Conservation (phyloP, 371 early-diverging fungal genomes). For the Mortierella sp. region DNA sequence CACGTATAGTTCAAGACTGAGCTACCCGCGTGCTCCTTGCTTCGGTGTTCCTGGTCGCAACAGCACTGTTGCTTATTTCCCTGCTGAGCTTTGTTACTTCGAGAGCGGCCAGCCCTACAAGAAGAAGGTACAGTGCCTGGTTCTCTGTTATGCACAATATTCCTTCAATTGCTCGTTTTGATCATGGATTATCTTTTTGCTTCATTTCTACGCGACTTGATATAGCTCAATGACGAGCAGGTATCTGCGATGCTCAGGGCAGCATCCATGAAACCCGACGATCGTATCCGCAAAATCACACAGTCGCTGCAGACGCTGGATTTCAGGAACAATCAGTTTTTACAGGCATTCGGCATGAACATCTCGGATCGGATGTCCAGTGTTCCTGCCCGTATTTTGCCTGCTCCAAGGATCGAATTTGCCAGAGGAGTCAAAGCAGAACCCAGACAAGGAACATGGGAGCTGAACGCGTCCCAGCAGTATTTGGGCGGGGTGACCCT, state of each 20-base stretch:
- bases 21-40: constrained; percentile 82
- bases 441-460: constrained; percentile 79
- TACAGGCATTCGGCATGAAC: constrained; percentile 57
- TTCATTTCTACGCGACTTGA: neutral
- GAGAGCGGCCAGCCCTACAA: constrained; percentile 74
- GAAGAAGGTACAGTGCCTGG: constrained; percentile 57
- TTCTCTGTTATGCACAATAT: neutral
- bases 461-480: constrained; percentile 68
- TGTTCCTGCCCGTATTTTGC: constrained; percentile 73
- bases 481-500: constrained; percentile 67
- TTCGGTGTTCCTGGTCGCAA: constrained; percentile 62
- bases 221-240: constrained; percentile 72
- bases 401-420: constrained; percentile 73
- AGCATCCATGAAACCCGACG: constrained; percentile 67
- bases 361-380: constrained; percentile 63
- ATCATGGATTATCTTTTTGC: neutral
- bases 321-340: constrained; percentile 45
- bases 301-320: constrained; percentile 36
- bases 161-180: neutral
- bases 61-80: constrained; percentile 62
- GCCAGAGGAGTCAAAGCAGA: constrained; percentile 62
- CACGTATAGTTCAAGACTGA: constrained; percentile 67
- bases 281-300: constrained; percentile 57
- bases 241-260: constrained; percentile 82
- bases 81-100: constrained; percentile 82